Conservation (phyloP, 2,329 filamentous ascomycete species). For the Cytospora schulzeri region DNA sequence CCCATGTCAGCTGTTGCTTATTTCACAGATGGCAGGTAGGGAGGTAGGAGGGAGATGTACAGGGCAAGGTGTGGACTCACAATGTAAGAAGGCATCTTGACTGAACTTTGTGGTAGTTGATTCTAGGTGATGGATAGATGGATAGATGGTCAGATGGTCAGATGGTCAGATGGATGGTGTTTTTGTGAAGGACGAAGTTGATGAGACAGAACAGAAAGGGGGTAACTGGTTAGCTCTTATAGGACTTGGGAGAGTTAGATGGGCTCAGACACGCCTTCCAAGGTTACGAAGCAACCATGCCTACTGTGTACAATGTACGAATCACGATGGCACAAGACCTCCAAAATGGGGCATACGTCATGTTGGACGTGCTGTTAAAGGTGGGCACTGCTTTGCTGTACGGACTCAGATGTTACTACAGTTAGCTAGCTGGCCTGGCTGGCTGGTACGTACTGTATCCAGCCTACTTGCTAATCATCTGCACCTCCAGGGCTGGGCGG, state of each 20-base stretch:
- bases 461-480: no score
- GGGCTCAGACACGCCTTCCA: not conserved
- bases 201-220: not conserved
- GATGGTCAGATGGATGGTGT: not conserved
- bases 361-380: conserved; percentile 12
- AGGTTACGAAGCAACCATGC: not conserved
- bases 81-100: conserved; percentile 59
- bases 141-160: no score
- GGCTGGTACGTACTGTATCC: no score
- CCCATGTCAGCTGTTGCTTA: not conserved
- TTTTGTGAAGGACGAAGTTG: not conserved
- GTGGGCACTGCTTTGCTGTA: conserved; percentile 29
- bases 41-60: not conserved
- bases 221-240: not conserved
- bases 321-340: conserved; percentile 6
- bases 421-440: no score
- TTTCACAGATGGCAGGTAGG: not conserved
- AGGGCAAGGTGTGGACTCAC: conserved; percentile 38
- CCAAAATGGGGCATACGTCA: conserved; percentile 19
- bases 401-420: not conserved
- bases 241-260: not conserved
- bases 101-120: conserved; percentile 1
- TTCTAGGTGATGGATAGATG: not conserved
- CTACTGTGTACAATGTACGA: not conserved
- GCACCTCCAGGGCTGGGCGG: no score